Base-by-base conservation (phyloP, 2,329 filamentous ascomycete genomes). In the Fusarium begoniae region DNA sequence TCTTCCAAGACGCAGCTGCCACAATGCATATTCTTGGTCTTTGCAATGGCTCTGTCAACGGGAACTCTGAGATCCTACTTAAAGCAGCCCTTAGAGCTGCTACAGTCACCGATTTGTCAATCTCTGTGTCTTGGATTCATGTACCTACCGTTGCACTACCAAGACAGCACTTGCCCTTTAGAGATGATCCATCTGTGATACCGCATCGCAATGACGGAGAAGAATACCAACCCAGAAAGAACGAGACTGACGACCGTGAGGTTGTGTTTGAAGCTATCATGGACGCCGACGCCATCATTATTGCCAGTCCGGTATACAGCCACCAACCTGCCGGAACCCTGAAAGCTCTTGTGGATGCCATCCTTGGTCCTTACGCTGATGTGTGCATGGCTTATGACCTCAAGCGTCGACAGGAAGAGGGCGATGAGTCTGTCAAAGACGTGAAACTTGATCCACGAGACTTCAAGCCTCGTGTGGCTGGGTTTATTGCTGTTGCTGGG, bases 1-100 rank as follows among this genome's bases (percentile, higher is more conserved):
- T 11, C 15, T 18, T 13, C 0, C 3, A 0, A 24, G 7, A 0
- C 8, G 17, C 18, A 47, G 18, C 12, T 1, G 5, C 20, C 0
- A 47, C 1, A 5, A 28, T 47, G 24, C 24, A 47, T 14, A 47
- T 47, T 7, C 44, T 47, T 10, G 44, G 44, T 10, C 44, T 47
- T 14, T 28, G 44, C 18, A 47, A 47, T 10, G 44, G 44, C 18
- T 47, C 44, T 3, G 0, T 47, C 0, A 6, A 28, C 7, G 44
- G 44, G 5, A 47, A 47, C 24, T 47, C 44, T 8, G 44, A 47
- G 44, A 47, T 47, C 44, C 6, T 47, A 7, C 44, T 47, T 8
- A 47, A 47, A 47, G 44, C 24, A 47, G 24, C 44, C 5, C 8
- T 47, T 5, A 28, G 28, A 20, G 44, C 24, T 0, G 24, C 18